Base-by-base conservation (phyloP, 352 stramenopile species). In the Bremia lactucae region DNA sequence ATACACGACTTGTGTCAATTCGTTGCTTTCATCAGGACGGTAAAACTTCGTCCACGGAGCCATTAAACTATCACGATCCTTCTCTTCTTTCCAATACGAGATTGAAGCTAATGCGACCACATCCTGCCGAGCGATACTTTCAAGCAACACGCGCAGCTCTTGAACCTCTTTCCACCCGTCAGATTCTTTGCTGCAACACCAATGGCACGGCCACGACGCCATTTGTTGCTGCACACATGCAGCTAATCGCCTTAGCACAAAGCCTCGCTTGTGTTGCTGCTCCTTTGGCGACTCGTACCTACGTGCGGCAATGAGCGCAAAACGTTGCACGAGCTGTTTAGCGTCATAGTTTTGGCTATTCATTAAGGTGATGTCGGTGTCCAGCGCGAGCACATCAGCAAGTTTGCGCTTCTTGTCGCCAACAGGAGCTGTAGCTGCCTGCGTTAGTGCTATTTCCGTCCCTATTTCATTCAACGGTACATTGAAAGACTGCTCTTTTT, bases 31-130 rank as follows among this genome's bases (percentile, higher is more conserved):
- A 21, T 52, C 42, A 11, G 69, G 69, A 14, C 56, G 60, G 47
- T 74, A 82, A 62, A 82, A 85, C 35, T 52, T 41, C 13, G 69
- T 74, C 72, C 68, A 82, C 0, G 63, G 60, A 13, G 64, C 21
- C 0, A 49, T 14, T 26, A 72, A 43, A 18, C 14, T 26, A 20
- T 34, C 22, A 42, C 6, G 0, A n/a, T 20, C 4, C 38, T n/a
- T n/a, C 31, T 31, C 23, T 39, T 23, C 6, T 6, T 6, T n/a
- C 9, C 20, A 23, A n/a, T 14, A 14, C 28, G 4, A 6, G n/a
- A 16, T 28, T 25, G 49, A n/a, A 42, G 26, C 52, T 19, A 66
- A 26, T 6, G 40, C 31, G 15, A 67, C 39, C 0, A 52, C 33
- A 34, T 80, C 69, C 33, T 62, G 46, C 33, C 47, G 45, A 41